Conservation (phyloP, 495 filamentous ascomycete species). For the Podospora bellae-mahoneyi region DNA sequence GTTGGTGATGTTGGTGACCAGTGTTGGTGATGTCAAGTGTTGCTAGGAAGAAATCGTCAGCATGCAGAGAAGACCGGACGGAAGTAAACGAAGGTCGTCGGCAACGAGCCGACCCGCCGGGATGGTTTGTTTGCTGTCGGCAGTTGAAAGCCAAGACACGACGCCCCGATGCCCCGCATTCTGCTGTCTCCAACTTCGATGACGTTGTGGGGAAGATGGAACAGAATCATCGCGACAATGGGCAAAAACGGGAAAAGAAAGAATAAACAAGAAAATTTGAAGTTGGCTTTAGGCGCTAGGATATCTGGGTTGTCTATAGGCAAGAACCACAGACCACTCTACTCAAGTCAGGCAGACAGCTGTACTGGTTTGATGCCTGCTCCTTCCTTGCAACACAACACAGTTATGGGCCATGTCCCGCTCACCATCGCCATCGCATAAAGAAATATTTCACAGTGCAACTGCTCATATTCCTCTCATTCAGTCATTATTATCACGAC, state of each 20-base stretch:
- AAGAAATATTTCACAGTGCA: no score
- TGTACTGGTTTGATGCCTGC: background rate
- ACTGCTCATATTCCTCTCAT: no score
- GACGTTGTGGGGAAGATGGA: no score
- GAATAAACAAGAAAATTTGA: no score
- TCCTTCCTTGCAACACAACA: background rate
- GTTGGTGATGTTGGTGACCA: no score
- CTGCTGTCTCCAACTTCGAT: background rate
- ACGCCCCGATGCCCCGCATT: background rate
- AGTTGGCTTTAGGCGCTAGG: no score
- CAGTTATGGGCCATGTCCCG: no score
- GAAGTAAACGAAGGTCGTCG: no score
- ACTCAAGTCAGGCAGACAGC: background rate
- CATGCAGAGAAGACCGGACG: background rate
- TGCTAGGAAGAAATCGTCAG: background rate
- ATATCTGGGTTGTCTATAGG: background rate
- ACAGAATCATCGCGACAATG: no score
- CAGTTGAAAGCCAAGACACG: background rate
- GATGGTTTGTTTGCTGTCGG: background rate
- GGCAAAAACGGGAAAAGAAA: no score
- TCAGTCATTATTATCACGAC: no score
- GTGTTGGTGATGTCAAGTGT: background rate
- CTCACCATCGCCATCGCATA: no score
- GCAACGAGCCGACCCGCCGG: background rate
- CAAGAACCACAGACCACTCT: background rate